phyloP scores from a whole-genome alignment of 176 grass and related monocot genomes.

The Zea mays region Zm-B73-REFERENCE-NAM-5.0 NC_050104.1:102749001-102749500 shows the following conservation, averaged over 20 bases:
- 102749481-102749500: not conserved
- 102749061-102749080: slow-evolving; percentile 40
- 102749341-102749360: not conserved
- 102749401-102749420: slow-evolving; percentile 50
- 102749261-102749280: slow-evolving; percentile 46
- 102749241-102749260: slow-evolving; percentile 67
- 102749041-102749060: not conserved
- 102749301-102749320: slow-evolving; percentile 27
- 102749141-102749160: slow-evolving; percentile 94
- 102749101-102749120: slow-evolving; percentile 81
- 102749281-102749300: slow-evolving; percentile 57
- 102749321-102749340: slow-evolving; percentile 15
- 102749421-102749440: not conserved
- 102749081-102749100: slow-evolving; percentile 94
- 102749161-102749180: slow-evolving; percentile 88
- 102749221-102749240: slow-evolving; percentile 67
- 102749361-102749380: not conserved
- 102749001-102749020: not conserved
- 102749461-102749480: not conserved
- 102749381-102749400: slow-evolving; percentile 49
- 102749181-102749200: slow-evolving; percentile 75
- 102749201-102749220: slow-evolving; percentile 76
- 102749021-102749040: not conserved
- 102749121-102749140: slow-evolving; percentile 96
- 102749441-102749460: not conserved